These are phyloP conservation scores for Astragalus membranaceus DNA, from an alignment of 306 rosid species.

Conservation along the genomic window DNA sequence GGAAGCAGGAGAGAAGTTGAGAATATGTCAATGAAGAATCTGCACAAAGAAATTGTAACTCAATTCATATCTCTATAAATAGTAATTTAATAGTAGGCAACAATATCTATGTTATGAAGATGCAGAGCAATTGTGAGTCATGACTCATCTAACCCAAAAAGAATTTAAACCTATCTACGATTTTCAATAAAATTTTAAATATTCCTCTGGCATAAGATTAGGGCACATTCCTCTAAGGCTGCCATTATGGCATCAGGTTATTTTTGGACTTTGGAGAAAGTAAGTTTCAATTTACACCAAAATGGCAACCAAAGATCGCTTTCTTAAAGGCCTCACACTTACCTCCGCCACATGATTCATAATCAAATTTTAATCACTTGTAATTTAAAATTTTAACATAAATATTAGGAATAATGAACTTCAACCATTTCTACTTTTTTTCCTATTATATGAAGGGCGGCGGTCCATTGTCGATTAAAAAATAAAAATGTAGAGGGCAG, in stretches of 20 bases:
- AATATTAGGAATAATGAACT: background rate
- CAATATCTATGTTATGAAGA: background rate
- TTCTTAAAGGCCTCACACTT: background rate
- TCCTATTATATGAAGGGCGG: background rate
- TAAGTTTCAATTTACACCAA: background rate
- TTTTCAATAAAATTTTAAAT: background rate
- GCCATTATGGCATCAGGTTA: background rate
- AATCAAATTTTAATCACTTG: background rate
- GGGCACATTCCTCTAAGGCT: background rate
- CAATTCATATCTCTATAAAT: background rate
- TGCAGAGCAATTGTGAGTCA: background rate
- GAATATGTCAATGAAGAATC: background rate
- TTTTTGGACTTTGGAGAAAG: background rate
- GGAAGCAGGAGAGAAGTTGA: slow-evolving; percentile 7
- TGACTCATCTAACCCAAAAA: background rate
- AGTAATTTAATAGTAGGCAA: background rate
- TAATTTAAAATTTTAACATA: background rate
- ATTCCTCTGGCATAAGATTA: background rate
- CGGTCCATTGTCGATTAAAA: background rate
- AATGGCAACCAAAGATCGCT: background rate
- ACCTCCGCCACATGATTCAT: background rate
- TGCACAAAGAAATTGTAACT: background rate
- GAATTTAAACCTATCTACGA: background rate
- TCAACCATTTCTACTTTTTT: background rate
- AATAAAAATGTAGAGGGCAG: slow-evolving; percentile 12